Conservation (phyloP, 2,329 filamentous ascomycete genomes). For the Claviceps africana region DNA sequence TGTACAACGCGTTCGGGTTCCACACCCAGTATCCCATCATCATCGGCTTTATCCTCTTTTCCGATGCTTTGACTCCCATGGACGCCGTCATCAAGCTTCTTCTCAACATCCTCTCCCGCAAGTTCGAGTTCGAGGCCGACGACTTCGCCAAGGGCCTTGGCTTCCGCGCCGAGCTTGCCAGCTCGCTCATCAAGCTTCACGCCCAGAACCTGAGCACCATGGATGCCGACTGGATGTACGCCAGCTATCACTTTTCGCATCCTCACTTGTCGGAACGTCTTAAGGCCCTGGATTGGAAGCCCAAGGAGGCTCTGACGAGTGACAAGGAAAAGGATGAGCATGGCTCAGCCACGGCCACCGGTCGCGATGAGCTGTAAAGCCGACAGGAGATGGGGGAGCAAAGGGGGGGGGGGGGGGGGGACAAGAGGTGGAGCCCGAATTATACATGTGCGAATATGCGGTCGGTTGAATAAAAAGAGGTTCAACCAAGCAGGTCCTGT, state of each 20-base stretch:
- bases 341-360: constrained; percentile 51
- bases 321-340: constrained; percentile 26
- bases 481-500: background rate
- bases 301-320: constrained; percentile 33
- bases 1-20: constrained; percentile 90
- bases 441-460: background rate
- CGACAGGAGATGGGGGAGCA: background rate
- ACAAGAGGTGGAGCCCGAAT: background rate
- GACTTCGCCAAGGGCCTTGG: constrained; percentile 75
- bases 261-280: constrained; percentile 89
- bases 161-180: constrained; percentile 68
- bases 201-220: constrained; percentile 96
- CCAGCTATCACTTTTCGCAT: constrained; percentile 96
- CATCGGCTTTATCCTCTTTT: constrained; percentile 95
- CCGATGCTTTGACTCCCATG: constrained; percentile 86
- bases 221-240: constrained; percentile 98
- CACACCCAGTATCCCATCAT: constrained; percentile 72
- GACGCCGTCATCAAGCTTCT: constrained; percentile 88
- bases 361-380: constrained; percentile 53
- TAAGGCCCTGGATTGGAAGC: constrained; percentile 78
- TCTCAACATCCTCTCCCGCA: constrained; percentile 90
- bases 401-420: too few relatives aligned
- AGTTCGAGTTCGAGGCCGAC: constrained; percentile 94
- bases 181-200: constrained; percentile 89
- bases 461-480: background rate